Conservation (phyloP, 352 stramenopile genomes). For the Thalassiosira ordinaria region DNA sequence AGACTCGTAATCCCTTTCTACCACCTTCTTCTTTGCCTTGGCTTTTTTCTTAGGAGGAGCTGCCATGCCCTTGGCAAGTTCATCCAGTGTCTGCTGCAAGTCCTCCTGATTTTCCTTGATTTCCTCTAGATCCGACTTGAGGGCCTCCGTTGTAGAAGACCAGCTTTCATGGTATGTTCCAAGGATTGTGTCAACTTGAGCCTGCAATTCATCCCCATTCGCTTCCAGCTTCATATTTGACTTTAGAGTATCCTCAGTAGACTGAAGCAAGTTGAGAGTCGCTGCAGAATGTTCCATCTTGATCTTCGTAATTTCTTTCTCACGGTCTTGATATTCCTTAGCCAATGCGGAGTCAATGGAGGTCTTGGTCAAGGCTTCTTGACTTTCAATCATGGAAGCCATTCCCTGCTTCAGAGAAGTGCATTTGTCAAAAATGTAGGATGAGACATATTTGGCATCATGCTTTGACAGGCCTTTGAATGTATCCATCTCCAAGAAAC, state of each 20-base stretch:
- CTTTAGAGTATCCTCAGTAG: slow-evolving; percentile 58
- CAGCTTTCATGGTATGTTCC: slow-evolving; percentile 48
- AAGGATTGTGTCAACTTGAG: slow-evolving; percentile 51
- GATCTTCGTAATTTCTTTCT: slow-evolving; percentile 54
- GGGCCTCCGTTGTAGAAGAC: slow-evolving; percentile 20
- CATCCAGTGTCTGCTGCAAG: slow-evolving; percentile 50
- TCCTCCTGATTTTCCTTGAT: slow-evolving; percentile 54
- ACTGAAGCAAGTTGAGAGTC: slow-evolving; percentile 63
- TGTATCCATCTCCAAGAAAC: slow-evolving; percentile 40
- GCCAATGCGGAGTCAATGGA: slow-evolving; percentile 38
- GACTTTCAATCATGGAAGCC: slow-evolving; percentile 20
- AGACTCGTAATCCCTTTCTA: slow-evolving; percentile 35
- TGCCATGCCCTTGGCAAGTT: slow-evolving; percentile 41
- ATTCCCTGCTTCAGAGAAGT: slow-evolving; percentile 50
- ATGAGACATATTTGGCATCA: slow-evolving; percentile 57
- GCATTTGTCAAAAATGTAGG: slow-evolving; percentile 57
- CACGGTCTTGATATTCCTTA: slow-evolving; percentile 47
- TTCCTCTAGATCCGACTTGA: slow-evolving; percentile 57
- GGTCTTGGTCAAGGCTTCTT: slow-evolving; percentile 26
- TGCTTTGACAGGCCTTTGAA: slow-evolving; percentile 55
- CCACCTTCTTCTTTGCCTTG: slow-evolving; percentile 45
- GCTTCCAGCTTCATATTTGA: slow-evolving; percentile 56
- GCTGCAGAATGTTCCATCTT: slow-evolving; percentile 65
- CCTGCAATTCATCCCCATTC: slow-evolving; percentile 32
- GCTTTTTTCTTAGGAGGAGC: slow-evolving; percentile 30